Base-by-base conservation (phyloP, 805 yeast species). In the Ogataea kodamae region DNA sequence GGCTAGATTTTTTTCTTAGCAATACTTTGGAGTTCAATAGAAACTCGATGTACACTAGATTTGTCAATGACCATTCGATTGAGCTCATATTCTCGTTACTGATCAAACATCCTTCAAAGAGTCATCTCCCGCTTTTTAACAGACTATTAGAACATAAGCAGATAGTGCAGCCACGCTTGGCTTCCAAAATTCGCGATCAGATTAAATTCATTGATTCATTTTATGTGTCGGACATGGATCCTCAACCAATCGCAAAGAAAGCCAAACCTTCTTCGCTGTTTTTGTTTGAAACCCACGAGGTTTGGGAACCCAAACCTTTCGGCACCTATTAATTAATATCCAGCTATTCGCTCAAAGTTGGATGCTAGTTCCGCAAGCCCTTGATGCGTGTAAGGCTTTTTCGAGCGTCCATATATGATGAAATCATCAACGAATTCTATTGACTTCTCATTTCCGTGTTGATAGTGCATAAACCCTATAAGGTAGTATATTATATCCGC, bases 231-330 rank as follows among this genome's bases (percentile, higher is more conserved):
- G 43, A 42, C 17, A 5, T 37, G 20, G 8, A 19, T 22, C 32
- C 19, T 9, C 22, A 16, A 17, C 37, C 34, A 19, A 27, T 36
- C 20, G 17, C 35, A 35, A 37, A 31, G 24, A 33, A 19, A 27
- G 19, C 10, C 22, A 37, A 27, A 17, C 25, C 13, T 10, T 21
- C 22, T 6, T 15, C 30, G 15, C 22, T 28, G 19, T 39, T 25
- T 14, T 24, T 59, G 4, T 66, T 70, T 45, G 65, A 61, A 26
- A 37, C 38, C 10, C 57, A 58, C 28, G 35, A 53, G 0, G 43
- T 62, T 21, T 78, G 82, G 81, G 49, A 50, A 14, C 74, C 80
- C 0, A 65, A 56, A 35, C 80, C 83, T 1, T 76, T 77, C 55
- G 84, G 84, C 5, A 17, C 28, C 22, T 20, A 16, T 15, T 27